Evolutionary conservation across 2,329 filamentous ascomycete genomes (phyloP).

Genomic region (Boeremia exigua): DNA sequence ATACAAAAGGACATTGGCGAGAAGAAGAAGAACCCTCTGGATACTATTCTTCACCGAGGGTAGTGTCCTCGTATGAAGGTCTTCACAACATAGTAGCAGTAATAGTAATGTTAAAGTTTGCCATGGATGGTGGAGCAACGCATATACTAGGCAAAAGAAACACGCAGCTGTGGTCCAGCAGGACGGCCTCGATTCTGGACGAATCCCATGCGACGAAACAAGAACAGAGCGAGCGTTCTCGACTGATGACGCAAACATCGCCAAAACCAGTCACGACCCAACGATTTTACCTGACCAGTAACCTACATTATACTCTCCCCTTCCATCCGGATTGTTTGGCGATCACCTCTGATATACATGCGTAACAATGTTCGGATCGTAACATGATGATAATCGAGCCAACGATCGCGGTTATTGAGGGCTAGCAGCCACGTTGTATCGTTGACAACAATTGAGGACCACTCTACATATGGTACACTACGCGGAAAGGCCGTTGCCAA

Average conservation of each 20-base stretch:
- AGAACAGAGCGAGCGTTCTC: background rate
- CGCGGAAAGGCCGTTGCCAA: too few species aligned
- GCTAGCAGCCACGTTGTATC: too few species aligned
- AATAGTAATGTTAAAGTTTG: background rate
- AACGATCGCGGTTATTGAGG: too few species aligned
- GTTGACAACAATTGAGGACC: too few species aligned
- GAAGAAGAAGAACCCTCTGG: slow-evolving; percentile 33
- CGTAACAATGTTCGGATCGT: too few species aligned
- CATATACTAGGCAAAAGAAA: background rate
- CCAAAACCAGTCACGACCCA: slow-evolving; percentile 5
- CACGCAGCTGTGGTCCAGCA: too few species aligned
- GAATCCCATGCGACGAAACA: too few species aligned
- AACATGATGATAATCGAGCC: too few species aligned
- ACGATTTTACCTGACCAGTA: slow-evolving; percentile 3
- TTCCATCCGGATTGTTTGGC: too few species aligned
- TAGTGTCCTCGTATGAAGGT: slow-evolving; percentile 12
- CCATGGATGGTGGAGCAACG: background rate
- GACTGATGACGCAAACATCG: background rate
- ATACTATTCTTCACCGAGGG: slow-evolving; percentile 36
- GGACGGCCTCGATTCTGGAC: too few species aligned
- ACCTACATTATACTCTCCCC: background rate
- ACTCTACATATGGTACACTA: too few species aligned
- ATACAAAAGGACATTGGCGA: slow-evolving; percentile 26
- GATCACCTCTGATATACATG: too few species aligned
- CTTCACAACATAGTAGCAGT: slow-evolving; percentile 1